Percentiles rank a stretch among this genome's conserved stretches.
These are phyloP conservation scores for Triticum turgidum DNA, from an alignment of 176 grass and related monocot genomes.

Conservation along the genomic window DNA sequence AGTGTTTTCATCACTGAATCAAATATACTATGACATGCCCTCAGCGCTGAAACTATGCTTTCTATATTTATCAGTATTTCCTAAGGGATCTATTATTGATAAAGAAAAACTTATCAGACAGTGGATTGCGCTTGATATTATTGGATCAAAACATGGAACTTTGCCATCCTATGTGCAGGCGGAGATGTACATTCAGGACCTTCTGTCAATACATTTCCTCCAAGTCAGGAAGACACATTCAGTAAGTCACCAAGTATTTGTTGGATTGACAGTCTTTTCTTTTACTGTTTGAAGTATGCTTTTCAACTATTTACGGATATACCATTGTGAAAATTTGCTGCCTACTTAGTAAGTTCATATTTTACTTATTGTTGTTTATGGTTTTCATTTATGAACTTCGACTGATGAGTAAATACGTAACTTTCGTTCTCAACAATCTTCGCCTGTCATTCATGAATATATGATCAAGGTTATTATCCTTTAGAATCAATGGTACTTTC, in stretches of 20 bases:
- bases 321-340: too few species aligned
- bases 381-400: neutral
- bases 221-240: neutral
- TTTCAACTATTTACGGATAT: neutral
- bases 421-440: neutral
- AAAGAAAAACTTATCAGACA: constrained; percentile 26
- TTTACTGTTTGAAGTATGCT: neutral
- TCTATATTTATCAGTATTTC: constrained; percentile 41
- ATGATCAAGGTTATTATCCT: neutral
- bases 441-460: too few species aligned
- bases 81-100: constrained; percentile 25
- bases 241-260: constrained; percentile 13
- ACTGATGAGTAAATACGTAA: neutral
- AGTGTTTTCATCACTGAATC: constrained; percentile 13
- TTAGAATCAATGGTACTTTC: neutral
- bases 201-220: constrained; percentile 29
- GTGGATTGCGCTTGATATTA: constrained; percentile 38
- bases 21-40: constrained; percentile 10
- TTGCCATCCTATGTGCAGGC: constrained; percentile 22
- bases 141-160: constrained; percentile 21
- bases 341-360: neutral
- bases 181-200: constrained; percentile 28
- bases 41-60: constrained; percentile 34
- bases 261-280: neutral
- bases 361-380: neutral